Percentiles rank a stretch among this genome's conserved stretches.
Evolutionary conservation across 2,329 filamentous ascomycete genomes (phyloP).

Genomic region (Cercospora berteroae): DNA sequence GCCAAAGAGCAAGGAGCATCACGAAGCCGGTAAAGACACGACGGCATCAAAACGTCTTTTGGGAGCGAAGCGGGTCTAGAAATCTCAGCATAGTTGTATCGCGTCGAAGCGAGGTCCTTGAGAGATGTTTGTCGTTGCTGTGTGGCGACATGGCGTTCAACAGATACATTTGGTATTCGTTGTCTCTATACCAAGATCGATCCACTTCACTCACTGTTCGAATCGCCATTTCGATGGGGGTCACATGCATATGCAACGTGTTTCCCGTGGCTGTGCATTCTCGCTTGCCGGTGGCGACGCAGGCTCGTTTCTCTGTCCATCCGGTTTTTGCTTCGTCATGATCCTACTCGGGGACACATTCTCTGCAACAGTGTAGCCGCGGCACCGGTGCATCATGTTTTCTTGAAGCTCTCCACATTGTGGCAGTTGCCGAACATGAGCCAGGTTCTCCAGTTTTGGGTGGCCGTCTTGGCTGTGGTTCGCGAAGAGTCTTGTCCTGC

Average conservation of each 20-base stretch:
- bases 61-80: too few species aligned
- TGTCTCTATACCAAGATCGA: neutral
- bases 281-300: neutral
- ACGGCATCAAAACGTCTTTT: too few species aligned
- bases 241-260: neutral
- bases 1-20: too few species aligned
- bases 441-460: neutral
- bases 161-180: neutral
- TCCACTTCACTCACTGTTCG: neutral
- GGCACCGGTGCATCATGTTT: neutral
- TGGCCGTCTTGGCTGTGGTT: neutral
- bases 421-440: neutral
- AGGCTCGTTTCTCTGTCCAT: neutral
- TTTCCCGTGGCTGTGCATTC: neutral
- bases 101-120: too few species aligned
- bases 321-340: neutral
- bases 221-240: neutral
- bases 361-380: neutral
- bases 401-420: neutral
- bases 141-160: neutral
- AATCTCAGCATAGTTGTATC: too few species aligned
- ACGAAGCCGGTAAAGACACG: too few species aligned
- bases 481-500: neutral
- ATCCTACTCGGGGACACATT: neutral
- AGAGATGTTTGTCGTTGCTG: neutral